These are phyloP conservation scores for Haplosporangium sp. DNA, from an alignment of 371 early-diverging fungal species.

Conservation along the genomic window DNA sequence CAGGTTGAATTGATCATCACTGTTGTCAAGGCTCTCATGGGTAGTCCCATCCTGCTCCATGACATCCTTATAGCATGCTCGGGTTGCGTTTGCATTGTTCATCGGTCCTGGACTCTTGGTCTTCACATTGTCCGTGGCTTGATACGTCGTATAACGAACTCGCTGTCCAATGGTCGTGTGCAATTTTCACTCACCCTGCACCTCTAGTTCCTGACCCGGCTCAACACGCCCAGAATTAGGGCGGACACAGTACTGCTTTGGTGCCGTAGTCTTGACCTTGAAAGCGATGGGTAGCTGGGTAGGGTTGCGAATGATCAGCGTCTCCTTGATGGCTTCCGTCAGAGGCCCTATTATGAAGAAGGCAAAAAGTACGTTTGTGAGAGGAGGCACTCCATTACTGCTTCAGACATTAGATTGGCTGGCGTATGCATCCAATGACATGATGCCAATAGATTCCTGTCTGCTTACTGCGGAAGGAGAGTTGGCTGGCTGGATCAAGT, in stretches of 20 bases:
- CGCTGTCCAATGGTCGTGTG: neutral
- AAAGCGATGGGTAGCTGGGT: constrained; percentile 78
- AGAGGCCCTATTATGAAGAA: constrained; percentile 73
- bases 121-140: no score
- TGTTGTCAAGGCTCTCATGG: neutral
- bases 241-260: constrained; percentile 95
- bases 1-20: constrained; percentile 2
- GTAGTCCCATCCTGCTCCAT: no score
- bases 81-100: no score
- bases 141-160: neutral
- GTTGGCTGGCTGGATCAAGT: constrained; percentile 64
- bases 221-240: constrained; percentile 92
- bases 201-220: constrained; percentile 74
- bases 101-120: no score
- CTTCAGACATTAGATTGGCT: no score
- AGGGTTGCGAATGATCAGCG: constrained; percentile 74
- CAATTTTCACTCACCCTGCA: constrained; percentile 66
- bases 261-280: constrained; percentile 97
- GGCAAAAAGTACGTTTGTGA: neutral
- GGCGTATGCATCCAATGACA: no score
- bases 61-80: no score
- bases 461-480: constrained; percentile 68
- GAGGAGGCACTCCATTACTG: no score
- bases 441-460: no score
- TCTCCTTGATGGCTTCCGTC: constrained; percentile 68